phyloP scores from a whole-genome alignment of 2,329 filamentous ascomycete species.

The Podosphaera aphanis region DNA sequence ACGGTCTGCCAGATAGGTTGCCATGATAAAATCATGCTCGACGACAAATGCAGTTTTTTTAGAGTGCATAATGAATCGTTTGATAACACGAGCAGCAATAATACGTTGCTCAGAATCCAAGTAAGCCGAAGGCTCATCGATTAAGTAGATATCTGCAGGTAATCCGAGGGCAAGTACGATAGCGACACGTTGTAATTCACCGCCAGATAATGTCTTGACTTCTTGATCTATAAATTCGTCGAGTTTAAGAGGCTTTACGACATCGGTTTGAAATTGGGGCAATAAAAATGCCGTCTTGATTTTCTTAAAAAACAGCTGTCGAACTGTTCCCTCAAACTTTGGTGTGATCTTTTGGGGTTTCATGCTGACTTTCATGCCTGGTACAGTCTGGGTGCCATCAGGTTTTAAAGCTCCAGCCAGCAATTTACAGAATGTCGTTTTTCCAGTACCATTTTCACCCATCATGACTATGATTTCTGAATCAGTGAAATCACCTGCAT shows the following conservation, averaged over 20 bases:
- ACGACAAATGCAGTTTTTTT: conserved; percentile 99
- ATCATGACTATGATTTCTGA: conserved; percentile 99
- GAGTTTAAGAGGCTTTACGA: conserved; percentile 96
- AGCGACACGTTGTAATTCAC: conserved; percentile 97
- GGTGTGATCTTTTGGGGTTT: conserved; percentile 99
- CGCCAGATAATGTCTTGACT: conserved; percentile 95
- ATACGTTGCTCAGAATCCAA: conserved; percentile 99
- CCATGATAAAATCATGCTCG: conserved; percentile 99
- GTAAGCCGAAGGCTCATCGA: conserved; percentile 93
- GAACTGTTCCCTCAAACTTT: conserved; percentile 91
- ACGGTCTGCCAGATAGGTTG: conserved; percentile 53
- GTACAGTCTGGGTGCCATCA: conserved; percentile 54
- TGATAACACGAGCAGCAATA: conserved; percentile 88
- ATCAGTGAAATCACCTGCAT: conserved; percentile 75
- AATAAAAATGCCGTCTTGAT: conserved; percentile 93
- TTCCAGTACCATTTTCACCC: conserved; percentile 98
- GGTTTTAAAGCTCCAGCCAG: conserved; percentile 84
- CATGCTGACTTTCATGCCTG: conserved; percentile 94
- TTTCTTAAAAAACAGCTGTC: conserved; percentile 98
- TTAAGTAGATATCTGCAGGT: conserved; percentile 92
- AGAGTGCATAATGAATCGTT: conserved; percentile 98
- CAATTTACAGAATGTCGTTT: conserved; percentile 96
- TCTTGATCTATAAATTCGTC: conserved; percentile 99
- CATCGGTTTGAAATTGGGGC: conserved; percentile 97
- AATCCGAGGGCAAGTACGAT: conserved; percentile 92